A percentile compares a stretch with the other conserved stretches of the same genome.
Evolutionary conservation across 108 stramenopile species (phyloP).

Genomic region (Epithemia pelagica): DNA sequence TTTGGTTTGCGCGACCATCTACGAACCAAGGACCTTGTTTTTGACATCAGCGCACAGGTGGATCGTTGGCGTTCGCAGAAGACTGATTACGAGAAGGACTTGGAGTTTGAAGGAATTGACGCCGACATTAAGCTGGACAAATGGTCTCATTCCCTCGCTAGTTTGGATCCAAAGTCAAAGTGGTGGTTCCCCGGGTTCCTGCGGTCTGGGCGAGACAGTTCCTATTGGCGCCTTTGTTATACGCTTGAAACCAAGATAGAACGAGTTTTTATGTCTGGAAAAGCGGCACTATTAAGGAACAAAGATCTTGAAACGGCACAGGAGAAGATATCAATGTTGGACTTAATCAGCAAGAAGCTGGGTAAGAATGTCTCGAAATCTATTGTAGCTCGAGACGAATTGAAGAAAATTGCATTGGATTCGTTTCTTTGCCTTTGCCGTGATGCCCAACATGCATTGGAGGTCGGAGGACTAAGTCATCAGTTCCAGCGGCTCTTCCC

Average conservation of each 20-base stretch:
- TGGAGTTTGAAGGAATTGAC: not conserved
- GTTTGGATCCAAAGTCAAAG: not conserved
- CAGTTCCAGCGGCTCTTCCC: not conserved
- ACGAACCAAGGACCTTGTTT: not conserved
- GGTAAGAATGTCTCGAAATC: not conserved
- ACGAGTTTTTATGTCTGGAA: not conserved
- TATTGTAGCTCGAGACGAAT: not conserved
- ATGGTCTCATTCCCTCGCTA: not conserved
- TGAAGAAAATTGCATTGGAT: not conserved
- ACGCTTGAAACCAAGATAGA: not conserved
- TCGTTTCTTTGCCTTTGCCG: not conserved
- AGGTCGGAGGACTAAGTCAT: not conserved
- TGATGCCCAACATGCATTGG: not conserved
- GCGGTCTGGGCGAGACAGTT: not conserved
- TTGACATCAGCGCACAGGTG: not conserved
- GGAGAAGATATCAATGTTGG: not conserved
- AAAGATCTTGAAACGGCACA: not conserved
- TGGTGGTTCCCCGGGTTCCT: not conserved
- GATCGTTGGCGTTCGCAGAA: not conserved
- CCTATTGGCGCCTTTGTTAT: not conserved
- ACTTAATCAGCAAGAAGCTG: not conserved
- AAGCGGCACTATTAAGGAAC: not conserved
- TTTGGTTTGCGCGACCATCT: not conserved
- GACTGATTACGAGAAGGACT: not conserved
- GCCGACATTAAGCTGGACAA: not conserved